phyloP scores from a whole-genome alignment of 2,329 filamentous ascomycete genomes.

The Penicillium sp. region DNA sequence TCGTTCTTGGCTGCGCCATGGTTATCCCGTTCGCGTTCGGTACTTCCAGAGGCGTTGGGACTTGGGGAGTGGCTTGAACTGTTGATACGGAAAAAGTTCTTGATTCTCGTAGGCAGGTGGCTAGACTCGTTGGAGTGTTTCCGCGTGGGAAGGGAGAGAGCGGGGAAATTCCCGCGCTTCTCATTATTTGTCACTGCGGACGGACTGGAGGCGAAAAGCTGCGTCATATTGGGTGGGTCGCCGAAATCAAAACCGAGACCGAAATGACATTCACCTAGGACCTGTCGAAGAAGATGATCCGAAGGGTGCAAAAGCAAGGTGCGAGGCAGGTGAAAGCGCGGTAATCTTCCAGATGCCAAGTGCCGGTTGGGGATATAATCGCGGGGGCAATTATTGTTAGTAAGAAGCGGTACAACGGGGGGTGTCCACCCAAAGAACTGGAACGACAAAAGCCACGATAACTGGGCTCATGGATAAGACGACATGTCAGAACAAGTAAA shows the following conservation, averaged over 20 bases:
- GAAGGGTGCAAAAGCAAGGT: conserved; percentile 9
- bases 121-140: conserved; percentile 42
- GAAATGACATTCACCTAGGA: neutral
- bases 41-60: conserved; percentile 24
- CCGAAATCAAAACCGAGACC: neutral
- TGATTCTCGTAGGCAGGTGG: conserved; percentile 62
- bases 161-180: conserved; percentile 46
- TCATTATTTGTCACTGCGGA: conserved; percentile 41
- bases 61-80: conserved; percentile 48
- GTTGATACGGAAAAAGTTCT: conserved; percentile 68
- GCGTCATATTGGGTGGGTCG: conserved; percentile 36
- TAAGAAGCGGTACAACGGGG: conserved; percentile 14
- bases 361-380: conserved; percentile 16
- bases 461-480: conserved; percentile 17
- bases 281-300: conserved; percentile 1
- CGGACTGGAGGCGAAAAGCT: conserved; percentile 41
- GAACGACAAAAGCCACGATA: conserved; percentile 13
- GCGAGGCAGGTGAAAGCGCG: conserved; percentile 4
- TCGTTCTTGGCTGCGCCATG: conserved; percentile 55
- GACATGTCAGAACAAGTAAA: conserved; percentile 11
- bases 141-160: conserved; percentile 44
- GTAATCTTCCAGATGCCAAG: conserved; percentile 11
- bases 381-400: conserved; percentile 10
- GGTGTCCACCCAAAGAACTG: conserved; percentile 24
- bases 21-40: conserved; percentile 37